phyloP scores from a whole-genome alignment of 2,329 filamentous ascomycete species.

The Didymella sp. region DNA sequence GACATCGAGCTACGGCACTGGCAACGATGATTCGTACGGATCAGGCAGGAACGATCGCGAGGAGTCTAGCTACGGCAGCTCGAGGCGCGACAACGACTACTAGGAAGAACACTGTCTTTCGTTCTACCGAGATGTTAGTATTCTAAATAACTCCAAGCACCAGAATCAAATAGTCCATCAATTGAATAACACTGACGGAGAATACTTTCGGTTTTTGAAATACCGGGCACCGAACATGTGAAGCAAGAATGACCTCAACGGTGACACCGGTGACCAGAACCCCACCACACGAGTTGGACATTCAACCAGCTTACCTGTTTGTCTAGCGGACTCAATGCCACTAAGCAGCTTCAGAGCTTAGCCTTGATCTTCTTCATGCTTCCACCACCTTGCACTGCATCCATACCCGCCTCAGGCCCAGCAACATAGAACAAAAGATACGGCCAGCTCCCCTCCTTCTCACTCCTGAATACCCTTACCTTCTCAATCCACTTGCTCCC shows the following conservation, averaged over 20 bases:
- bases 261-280: neutral
- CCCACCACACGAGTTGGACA: neutral
- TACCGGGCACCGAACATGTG: too few species aligned
- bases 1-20: slow-evolving; percentile 1
- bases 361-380: neutral
- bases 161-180: neutral
- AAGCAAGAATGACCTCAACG: too few species aligned
- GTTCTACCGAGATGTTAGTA: neutral
- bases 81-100: slow-evolving; percentile 15
- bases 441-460: slow-evolving; percentile 18
- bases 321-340: neutral
- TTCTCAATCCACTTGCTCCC: slow-evolving; percentile 20
- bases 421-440: slow-evolving; percentile 25
- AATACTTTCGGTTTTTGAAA: neutral
- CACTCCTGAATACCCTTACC: slow-evolving; percentile 22
- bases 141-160: neutral
- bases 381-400: neutral
- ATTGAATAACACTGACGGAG: neutral
- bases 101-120: neutral
- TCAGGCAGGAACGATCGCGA: neutral
- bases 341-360: neutral
- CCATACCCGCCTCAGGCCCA: neutral
- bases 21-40: slow-evolving; percentile 1
- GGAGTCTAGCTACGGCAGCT: slow-evolving; percentile 8
- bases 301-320: neutral